phyloP scores from a whole-genome alignment of 306 rosid species.

The Citrullus colocynthis region DNA sequence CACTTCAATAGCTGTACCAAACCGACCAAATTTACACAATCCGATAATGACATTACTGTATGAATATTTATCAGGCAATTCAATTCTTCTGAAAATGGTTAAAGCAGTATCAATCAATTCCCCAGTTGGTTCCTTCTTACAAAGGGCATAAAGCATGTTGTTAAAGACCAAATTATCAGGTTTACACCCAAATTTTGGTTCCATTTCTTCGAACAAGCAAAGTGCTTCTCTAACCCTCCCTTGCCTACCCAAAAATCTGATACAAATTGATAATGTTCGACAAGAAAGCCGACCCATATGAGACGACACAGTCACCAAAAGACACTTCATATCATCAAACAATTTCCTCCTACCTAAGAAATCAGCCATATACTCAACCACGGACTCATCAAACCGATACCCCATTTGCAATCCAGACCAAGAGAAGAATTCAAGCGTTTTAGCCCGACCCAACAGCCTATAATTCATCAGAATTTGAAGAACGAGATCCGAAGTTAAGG shows the following conservation, averaged over 20 bases:
- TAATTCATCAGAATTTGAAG: constrained; percentile 43
- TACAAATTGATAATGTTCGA: constrained; percentile 45
- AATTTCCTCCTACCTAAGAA: constrained; percentile 66
- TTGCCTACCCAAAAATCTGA: constrained; percentile 61
- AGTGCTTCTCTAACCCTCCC: constrained; percentile 50
- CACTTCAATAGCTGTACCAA: constrained; percentile 42
- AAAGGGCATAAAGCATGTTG: constrained; percentile 57
- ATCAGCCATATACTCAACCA: constrained; percentile 63
- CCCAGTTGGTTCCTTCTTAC: constrained; percentile 48
- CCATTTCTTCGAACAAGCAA: constrained; percentile 55
- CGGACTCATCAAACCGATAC: constrained; percentile 38
- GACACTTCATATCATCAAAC: constrained; percentile 61
- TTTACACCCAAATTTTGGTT: constrained; percentile 33
- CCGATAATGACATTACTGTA: constrained; percentile 61
- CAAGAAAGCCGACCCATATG: constrained; percentile 33
- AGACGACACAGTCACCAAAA: constrained; percentile 32
- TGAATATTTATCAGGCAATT: constrained; percentile 49
- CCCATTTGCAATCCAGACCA: constrained; percentile 56
- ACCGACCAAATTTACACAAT: constrained; percentile 47
- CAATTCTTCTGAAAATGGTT: constrained; percentile 32
- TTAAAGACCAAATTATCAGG: constrained; percentile 59
- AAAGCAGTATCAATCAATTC: constrained; percentile 46
- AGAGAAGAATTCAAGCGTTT: constrained; percentile 46
- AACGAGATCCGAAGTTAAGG: constrained; percentile 33
- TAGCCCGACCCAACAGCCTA: constrained; percentile 45